Base-by-base conservation (phyloP, 306 rosid species). In the Carpinus fangiana region DNA sequence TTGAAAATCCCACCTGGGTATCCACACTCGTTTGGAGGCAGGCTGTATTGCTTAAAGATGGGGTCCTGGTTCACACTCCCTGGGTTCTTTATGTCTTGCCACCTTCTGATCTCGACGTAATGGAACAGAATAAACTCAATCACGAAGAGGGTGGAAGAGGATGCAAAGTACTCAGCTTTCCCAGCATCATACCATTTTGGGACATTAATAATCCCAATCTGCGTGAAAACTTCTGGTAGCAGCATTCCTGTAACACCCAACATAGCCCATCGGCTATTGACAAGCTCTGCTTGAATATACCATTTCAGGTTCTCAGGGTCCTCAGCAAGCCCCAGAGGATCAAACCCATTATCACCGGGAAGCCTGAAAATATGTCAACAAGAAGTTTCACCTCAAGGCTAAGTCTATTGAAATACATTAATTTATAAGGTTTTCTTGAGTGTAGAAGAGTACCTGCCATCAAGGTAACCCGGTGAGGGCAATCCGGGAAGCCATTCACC, bases 51-150 rank as follows among this genome's bases (percentile, higher is more conserved):
- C 92, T 95, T 95, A 62, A 95, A 95, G 90, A 96, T 96, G 79
- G 99, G 99, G 62, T 96, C 99, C 84, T 96, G 99, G 87, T 96
- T 96, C 34, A 96, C 98, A 77, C 94, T 48, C 48, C 98, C 99
- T 34, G 99, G 99, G 94, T 96, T 93, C 87, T 96, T 96, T 41
- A 96, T 96, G 86, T 96, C 99, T 77, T 96, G 99, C 99, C 98
- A 96, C 84, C 99, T 86, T 81, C 99, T 80, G 77, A 96, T 91
- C 80, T 96, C 99, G 16, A 96, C 98, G 21, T 96, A 96, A 81
- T 96, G 99, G 90, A 96, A 96, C 81, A 96, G 56, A 16, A 96
- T 96, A 94, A 96, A 96, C 92, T 93, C 98, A 36, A 96, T 91
- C 86, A 96, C 99, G 28, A 96, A 93, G 36, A 96, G 96, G 55